phyloP scores from a whole-genome alignment of 2,329 filamentous ascomycete species.

The Diplodia seriata region DNA sequence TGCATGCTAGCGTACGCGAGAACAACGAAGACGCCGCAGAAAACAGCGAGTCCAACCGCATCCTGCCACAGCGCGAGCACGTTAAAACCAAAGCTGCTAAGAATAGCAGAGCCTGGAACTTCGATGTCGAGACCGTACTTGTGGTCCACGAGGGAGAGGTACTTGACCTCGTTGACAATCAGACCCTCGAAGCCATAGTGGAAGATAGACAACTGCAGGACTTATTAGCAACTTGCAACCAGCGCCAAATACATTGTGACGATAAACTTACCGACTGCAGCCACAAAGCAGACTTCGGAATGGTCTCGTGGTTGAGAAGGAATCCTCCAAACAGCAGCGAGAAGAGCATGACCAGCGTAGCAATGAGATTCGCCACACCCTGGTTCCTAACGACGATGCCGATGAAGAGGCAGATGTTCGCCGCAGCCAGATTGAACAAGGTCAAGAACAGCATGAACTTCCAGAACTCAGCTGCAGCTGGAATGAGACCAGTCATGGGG shows the following conservation, averaged over 20 bases:
- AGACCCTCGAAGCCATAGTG: conserved; percentile 96
- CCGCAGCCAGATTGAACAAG: conserved; percentile 93
- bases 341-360: conserved; percentile 96
- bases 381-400: conserved; percentile 93
- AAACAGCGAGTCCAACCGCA: conserved; percentile 79
- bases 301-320: conserved; percentile 91
- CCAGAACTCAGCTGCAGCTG: conserved; percentile 82
- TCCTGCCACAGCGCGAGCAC: conserved; percentile 86
- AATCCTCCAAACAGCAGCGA: conserved; percentile 93
- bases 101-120: conserved; percentile 89
- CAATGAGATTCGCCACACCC: conserved; percentile 90
- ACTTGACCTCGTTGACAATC: conserved; percentile 95
- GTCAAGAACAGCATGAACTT: conserved; percentile 92
- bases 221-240: conserved; percentile 33
- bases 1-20: conserved; percentile 94
- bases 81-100: conserved; percentile 94
- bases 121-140: conserved; percentile 97
- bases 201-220: conserved; percentile 81
- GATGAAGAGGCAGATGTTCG: conserved; percentile 93
- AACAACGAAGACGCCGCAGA: conserved; percentile 82
- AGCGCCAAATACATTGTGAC: background rate
- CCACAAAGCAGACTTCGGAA: conserved; percentile 85
- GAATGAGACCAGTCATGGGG: conserved; percentile 92
- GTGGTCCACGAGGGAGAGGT: conserved; percentile 86
- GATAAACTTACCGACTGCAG: conserved; percentile 72